Conservation (phyloP, 1,139 yeast species). For the Scheffersomyces insectosa region DNA sequence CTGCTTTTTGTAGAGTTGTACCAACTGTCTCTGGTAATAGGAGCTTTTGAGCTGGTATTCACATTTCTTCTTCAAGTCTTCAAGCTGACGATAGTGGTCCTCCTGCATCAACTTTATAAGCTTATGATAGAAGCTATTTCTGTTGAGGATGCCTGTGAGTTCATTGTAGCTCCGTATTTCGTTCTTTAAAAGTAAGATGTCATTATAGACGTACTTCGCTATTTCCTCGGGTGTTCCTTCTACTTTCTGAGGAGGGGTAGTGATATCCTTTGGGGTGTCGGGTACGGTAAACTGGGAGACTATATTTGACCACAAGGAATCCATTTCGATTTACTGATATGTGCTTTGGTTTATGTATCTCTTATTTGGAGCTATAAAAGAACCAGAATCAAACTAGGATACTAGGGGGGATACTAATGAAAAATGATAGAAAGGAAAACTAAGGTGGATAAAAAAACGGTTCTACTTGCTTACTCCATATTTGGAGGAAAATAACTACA, state of each 20-base stretch:
- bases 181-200: conserved; percentile 16
- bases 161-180: conserved; percentile 23
- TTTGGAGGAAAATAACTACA: no score
- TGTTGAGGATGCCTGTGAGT: conserved; percentile 15
- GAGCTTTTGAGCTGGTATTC: conserved; percentile 10
- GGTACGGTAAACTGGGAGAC: no score
- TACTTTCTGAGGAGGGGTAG: conserved; percentile 2
- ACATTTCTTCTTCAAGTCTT: conserved; percentile 11
- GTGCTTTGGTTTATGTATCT: no score
- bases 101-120: conserved; percentile 19
- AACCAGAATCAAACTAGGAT: no score
- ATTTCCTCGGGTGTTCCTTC: conserved; percentile 21
- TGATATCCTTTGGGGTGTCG: no score
- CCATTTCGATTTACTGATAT: no score
- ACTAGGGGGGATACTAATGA: no score
- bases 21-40: conserved; percentile 16
- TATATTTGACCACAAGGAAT: no score
- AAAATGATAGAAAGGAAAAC: no score
- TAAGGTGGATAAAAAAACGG: no score
- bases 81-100: conserved; percentile 16
- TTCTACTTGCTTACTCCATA: no score
- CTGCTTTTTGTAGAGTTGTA: conserved; percentile 16
- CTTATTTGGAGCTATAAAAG: no score
- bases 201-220: conserved; percentile 20
- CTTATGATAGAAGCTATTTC: conserved; percentile 18